Evolutionary conservation across 2,329 filamentous ascomycete genomes (phyloP).

Genomic region (Parastagonospora avenae): DNA sequence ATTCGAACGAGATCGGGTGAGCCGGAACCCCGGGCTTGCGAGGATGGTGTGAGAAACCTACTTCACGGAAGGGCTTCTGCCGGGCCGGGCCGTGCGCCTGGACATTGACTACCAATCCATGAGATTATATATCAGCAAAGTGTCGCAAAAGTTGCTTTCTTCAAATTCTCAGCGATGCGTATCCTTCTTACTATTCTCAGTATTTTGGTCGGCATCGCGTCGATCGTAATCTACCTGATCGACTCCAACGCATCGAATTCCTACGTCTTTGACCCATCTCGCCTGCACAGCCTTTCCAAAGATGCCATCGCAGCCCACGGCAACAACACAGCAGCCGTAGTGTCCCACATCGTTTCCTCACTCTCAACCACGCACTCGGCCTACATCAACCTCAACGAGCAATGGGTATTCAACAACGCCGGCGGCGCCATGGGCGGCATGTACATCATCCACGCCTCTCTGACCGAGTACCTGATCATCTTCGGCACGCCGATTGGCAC

Average conservation of each 20-base stretch:
- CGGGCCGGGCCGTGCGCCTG: background rate
- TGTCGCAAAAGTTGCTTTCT: background rate
- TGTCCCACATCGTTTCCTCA: conserved; percentile 72
- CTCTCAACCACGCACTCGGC: conserved; percentile 52
- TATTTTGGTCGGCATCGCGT: conserved; percentile 26
- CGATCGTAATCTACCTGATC: conserved; percentile 34
- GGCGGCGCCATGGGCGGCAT: conserved; percentile 91
- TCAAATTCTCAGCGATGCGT: conserved; percentile 4
- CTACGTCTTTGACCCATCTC: conserved; percentile 75
- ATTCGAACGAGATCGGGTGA: background rate
- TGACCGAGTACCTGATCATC: conserved; percentile 66
- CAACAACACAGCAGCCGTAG: conserved; percentile 73
- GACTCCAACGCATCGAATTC: conserved; percentile 49
- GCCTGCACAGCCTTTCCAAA: conserved; percentile 71
- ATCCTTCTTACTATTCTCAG: conserved; percentile 26
- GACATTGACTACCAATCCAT: background rate
- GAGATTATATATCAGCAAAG: background rate
- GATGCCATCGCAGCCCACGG: conserved; percentile 71
- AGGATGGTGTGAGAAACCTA: background rate
- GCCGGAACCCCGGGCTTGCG: background rate
- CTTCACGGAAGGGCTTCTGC: background rate
- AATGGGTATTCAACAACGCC: conserved; percentile 93
- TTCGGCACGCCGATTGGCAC: conserved; percentile 73
- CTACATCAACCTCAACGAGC: conserved; percentile 72
- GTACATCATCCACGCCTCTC: conserved; percentile 85